Percentiles rank a stretch among this genome's conserved stretches.
Evolutionary conservation across 352 stramenopile species (phyloP).

Genomic region (Phytophthora parvispora): DNA sequence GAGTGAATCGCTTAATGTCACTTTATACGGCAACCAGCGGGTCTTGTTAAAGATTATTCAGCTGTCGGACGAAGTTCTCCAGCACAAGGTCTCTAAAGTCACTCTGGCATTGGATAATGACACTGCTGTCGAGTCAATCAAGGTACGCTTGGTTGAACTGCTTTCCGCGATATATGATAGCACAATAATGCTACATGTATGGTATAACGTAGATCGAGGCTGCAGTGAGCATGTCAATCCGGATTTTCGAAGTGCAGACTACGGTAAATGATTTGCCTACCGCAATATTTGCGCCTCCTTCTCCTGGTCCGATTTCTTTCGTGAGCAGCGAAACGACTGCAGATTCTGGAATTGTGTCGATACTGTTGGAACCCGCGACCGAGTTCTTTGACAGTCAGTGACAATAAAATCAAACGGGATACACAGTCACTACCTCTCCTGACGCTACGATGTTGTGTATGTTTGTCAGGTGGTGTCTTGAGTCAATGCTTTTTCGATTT

Average conservation of each 20-base stretch:
- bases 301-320: conserved; percentile 20
- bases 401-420: too few relatives aligned
- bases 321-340: conserved; percentile 4
- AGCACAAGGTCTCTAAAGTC: conserved; percentile 21
- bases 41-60: conserved; percentile 15
- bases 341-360: conserved; percentile 18
- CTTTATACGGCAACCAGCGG: conserved; percentile 29
- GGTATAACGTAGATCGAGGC: conserved; percentile 28
- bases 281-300: conserved; percentile 22
- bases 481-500: conserved; percentile 33
- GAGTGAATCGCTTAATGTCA: conserved; percentile 16
- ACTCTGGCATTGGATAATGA: conserved; percentile 13
- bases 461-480: conserved; percentile 9
- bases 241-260: conserved; percentile 43
- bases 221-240: conserved; percentile 11
- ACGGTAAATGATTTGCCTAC: conserved; percentile 34
- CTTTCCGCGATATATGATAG: background rate
- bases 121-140: conserved; percentile 12
- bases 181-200: background rate
- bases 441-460: background rate
- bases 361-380: conserved; percentile 33
- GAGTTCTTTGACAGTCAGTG: conserved; percentile 14
- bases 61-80: conserved; percentile 12
- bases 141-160: conserved; percentile 10
- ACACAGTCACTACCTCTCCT: too few relatives aligned